These are phyloP conservation scores for Penstemon barbatus DNA, from an alignment of 257 asterid genomes.

Conservation along the genomic window DNA sequence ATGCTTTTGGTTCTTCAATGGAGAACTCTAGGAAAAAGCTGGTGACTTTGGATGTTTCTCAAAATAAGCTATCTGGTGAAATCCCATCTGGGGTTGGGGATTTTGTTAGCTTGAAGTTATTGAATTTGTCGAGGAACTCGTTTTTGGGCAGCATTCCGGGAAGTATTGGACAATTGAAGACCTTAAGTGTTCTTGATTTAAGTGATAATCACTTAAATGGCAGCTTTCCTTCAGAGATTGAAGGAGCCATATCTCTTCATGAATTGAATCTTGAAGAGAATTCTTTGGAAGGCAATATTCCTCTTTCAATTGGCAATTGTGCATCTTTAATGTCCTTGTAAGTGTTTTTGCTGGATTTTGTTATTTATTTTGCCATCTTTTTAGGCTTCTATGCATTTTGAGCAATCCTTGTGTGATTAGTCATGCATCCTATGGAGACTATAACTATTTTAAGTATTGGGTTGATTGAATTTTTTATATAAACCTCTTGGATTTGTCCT, in stretches of 20 bases:
- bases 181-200: conserved; percentile 54
- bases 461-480: no score
- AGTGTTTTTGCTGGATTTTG: conserved; percentile 39
- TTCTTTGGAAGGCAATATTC: conserved; percentile 58
- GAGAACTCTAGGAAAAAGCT: conserved; percentile 54
- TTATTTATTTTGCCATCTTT: conserved; percentile 14
- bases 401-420: conserved; percentile 8
- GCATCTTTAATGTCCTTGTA: conserved; percentile 56
- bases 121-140: conserved; percentile 56
- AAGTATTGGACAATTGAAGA: conserved; percentile 47
- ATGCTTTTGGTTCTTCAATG: conserved; percentile 43
- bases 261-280: conserved; percentile 60
- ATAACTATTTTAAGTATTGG: no score
- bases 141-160: conserved; percentile 53
- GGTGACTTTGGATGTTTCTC: conserved; percentile 57
- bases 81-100: conserved; percentile 58
- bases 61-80: conserved; percentile 48
- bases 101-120: conserved; percentile 48
- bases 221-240: conserved; percentile 71
- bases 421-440: background rate
- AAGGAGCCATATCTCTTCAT: conserved; percentile 55
- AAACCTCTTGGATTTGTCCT: no score
- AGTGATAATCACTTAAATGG: conserved; percentile 65
- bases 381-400: background rate
- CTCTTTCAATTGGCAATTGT: conserved; percentile 65